Percentiles rank a stretch among this genome's conserved stretches.
These are phyloP conservation scores for Solanum hybrid DNA, from an alignment of 305 asterid species.

Conservation along the genomic window DNA sequence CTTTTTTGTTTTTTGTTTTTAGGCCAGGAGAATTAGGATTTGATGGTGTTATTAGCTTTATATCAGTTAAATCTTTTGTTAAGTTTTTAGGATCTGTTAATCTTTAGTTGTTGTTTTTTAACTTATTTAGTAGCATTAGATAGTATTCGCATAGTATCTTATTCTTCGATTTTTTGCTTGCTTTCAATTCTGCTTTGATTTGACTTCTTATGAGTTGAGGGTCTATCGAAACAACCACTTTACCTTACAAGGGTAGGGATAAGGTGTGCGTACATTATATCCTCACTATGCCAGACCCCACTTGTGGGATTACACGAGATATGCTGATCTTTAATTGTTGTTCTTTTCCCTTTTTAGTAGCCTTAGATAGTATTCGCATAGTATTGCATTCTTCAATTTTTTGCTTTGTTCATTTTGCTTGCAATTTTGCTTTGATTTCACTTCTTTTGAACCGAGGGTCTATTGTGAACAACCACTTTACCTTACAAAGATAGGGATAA, in stretches of 20 bases:
- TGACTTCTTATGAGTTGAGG: not conserved
- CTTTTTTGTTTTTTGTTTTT: not conserved
- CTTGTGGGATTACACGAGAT: not conserved
- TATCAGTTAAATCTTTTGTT: not conserved
- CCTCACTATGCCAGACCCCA: not conserved
- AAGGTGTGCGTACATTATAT: not conserved
- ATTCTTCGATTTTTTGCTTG: not conserved
- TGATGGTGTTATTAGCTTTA: not conserved
- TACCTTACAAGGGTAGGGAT: not conserved
- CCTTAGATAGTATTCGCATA: not conserved
- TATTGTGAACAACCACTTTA: not conserved
- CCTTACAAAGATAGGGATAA: not conserved
- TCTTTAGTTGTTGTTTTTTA: not conserved
- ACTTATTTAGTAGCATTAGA: not conserved
- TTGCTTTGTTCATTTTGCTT: not conserved
- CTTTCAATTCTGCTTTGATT: not conserved
- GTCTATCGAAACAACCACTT: not conserved
- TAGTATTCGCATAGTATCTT: not conserved
- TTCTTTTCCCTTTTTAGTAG: not conserved
- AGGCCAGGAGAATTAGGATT: not conserved
- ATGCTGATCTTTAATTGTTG: too few species aligned
- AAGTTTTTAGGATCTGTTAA: not conserved
- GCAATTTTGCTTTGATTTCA: not conserved
- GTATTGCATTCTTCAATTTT: not conserved
- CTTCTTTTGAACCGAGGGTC: not conserved